Evolutionary conservation across 2,329 filamentous ascomycete genomes (phyloP), one percentile per base, ranked within the genome.

Genomic region (Xylaria sp.): DNA sequence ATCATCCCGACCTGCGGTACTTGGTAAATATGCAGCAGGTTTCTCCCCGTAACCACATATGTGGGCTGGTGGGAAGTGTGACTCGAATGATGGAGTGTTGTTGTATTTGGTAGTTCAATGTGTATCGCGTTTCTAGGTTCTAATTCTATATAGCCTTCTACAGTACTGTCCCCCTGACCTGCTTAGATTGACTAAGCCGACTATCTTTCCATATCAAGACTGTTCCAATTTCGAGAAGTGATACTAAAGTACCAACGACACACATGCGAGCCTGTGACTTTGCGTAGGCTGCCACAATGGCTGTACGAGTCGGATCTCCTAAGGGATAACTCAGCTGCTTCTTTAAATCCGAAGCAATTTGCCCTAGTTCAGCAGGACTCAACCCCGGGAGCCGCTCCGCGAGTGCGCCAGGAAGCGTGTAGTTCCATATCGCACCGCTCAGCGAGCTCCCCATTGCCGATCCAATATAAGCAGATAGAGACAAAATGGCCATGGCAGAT

Each of bases 341-440:
- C 60, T 71, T 73, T n/a, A 77, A 49, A 57, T 73, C 69, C 7
- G 71, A 68, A 54, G 71, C 73, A 55, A 77, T 74, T 6, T 52
- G 51, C 11, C 47, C 60, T n/a, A 72, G 44, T 52, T 75, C 70
- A 1, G 62, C 59, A 15, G 70, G 58, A 2, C 68, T 64, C 13
- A 72, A 31, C 2, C 69, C 47, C 33, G 72, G 70, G n/a, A 75
- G 62, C 9, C 72, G 62, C 38, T 71, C 67, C 2, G 66, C 65
- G 40, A 72, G 70, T 21, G 70, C 67, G 21, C 65, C 60, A 4
- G 72, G 72, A 4, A 77, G 74, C 2, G 68, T 78, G 17, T 77
- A 77, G 54, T 76, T 76, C 60, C 81, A 81, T 29, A 83, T 74
- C 8, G 80, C 78, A 3, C 78, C 77, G 35, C 81, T 81, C 1